These are phyloP conservation scores for Pyrenula aspistea DNA, from an alignment of 495 filamentous ascomycete genomes.

Conservation along the genomic window DNA sequence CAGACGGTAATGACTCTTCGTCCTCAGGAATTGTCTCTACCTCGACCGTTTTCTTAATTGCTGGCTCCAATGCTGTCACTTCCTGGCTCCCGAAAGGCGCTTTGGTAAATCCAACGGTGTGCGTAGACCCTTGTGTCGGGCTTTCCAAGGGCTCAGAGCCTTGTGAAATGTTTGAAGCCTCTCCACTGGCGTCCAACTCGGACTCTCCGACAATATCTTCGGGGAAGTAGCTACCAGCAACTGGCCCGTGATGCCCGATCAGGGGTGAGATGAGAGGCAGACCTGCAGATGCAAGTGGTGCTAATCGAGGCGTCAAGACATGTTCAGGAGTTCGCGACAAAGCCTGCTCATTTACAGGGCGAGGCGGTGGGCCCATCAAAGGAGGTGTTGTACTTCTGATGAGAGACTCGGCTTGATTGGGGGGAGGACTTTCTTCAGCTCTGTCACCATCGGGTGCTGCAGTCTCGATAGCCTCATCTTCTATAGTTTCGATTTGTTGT, in stretches of 20 bases:
- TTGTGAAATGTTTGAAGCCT: constrained; percentile 1
- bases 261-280: constrained; percentile 35
- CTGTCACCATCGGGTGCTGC: constrained; percentile 11
- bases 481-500: constrained; percentile 10
- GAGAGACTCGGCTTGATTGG: constrained; percentile 3
- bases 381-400: constrained; percentile 6
- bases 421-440: constrained; percentile 6
- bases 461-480: constrained; percentile 14
- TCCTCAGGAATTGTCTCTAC: too few species aligned
- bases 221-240: constrained; percentile 20
- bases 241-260: constrained; percentile 14
- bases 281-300: constrained; percentile 30
- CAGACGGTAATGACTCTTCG: too few species aligned
- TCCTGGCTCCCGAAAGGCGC: too few species aligned
- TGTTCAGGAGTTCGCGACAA: neutral
- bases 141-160: neutral
- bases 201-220: constrained; percentile 5
- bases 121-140: neutral
- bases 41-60: neutral
- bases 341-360: neutral
- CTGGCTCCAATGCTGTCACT: neutral
- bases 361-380: neutral
- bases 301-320: constrained; percentile 30
- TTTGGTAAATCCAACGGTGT: constrained; percentile 7
- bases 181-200: constrained; percentile 5